Conservation (phyloP, 768 basidiomycete species). For the Auricularia sp. region DNA sequence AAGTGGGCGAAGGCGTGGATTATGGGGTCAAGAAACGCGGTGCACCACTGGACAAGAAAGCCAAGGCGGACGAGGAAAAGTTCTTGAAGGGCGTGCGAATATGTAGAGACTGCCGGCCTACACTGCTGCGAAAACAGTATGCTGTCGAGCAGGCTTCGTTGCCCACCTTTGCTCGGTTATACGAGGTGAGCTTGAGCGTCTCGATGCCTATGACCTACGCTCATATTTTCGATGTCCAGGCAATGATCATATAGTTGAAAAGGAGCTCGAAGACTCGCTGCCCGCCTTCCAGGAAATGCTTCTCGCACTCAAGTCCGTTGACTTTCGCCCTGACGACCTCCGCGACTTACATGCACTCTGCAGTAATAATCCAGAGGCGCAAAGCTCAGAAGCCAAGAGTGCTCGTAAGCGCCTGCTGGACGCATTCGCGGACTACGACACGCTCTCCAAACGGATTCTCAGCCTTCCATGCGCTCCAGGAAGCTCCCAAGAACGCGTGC, state of each 20-base stretch:
- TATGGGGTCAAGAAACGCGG: conserved; percentile 45
- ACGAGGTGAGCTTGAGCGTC: conserved; percentile 29
- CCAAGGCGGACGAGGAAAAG: conserved; percentile 55
- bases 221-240: conserved; percentile 9
- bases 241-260: conserved; percentile 66
- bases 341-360: conserved; percentile 2
- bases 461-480: conserved; percentile 55
- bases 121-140: conserved; percentile 77
- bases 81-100: conserved; percentile 83
- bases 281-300: conserved; percentile 86
- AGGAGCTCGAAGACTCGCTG: conserved; percentile 79
- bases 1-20: conserved; percentile 75
- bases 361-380: conserved; percentile 27
- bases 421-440: conserved; percentile 82
- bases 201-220: too few relatives aligned
- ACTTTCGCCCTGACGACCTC: neutral
- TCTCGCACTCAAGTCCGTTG: conserved; percentile 49
- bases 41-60: conserved; percentile 32
- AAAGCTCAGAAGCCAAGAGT: conserved; percentile 55
- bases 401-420: conserved; percentile 76
- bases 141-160: conserved; percentile 47
- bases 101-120: conserved; percentile 73
- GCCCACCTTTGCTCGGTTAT: conserved; percentile 57
- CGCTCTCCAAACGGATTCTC: conserved; percentile 75
- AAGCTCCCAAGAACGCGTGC: conserved; percentile 74